phyloP scores from a whole-genome alignment of 345 rosid genomes.

The Schrenkiella parvula region DNA sequence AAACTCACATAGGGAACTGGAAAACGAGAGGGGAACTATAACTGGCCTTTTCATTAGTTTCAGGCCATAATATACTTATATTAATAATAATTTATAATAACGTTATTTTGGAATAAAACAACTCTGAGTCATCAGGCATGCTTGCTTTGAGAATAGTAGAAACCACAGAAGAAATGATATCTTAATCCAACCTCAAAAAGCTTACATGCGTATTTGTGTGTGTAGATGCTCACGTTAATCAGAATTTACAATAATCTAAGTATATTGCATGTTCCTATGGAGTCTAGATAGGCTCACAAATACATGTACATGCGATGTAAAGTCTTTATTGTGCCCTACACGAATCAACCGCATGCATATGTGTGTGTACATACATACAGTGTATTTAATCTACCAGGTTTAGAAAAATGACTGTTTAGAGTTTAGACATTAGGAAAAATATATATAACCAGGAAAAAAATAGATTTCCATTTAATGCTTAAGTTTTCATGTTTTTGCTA shows the following conservation, averaged over 20 bases:
- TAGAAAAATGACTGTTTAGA: too few relatives aligned
- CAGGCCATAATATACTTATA: constrained; percentile 15
- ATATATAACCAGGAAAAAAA: neutral
- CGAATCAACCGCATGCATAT: constrained; percentile 9
- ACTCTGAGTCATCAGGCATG: constrained; percentile 34
- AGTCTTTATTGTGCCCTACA: constrained; percentile 6
- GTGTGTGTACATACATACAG: neutral
- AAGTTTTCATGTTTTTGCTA: neutral
- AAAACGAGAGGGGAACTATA: constrained; percentile 32
- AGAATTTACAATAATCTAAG: constrained; percentile 25
- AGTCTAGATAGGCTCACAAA: constrained; percentile 26
- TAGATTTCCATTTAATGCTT: neutral
- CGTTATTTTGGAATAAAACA: neutral
- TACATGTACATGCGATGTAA: constrained; percentile 25
- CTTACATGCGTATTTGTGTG: constrained; percentile 32
- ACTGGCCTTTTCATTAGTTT: constrained; percentile 25
- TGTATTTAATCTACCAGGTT: neutral
- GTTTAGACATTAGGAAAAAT: neutral
- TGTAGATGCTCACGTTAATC: constrained; percentile 33
- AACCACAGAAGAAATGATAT: constrained; percentile 26
- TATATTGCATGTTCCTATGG: constrained; percentile 21
- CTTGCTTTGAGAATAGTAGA: constrained; percentile 36
- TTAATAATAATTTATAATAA: neutral
- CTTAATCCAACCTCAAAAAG: constrained; percentile 25
- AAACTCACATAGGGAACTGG: constrained; percentile 25